Percentiles rank a stretch among this genome's conserved stretches.
phyloP scores from a whole-genome alignment of 176 grass and related monocot species.

The Ananas comosus region DNA sequence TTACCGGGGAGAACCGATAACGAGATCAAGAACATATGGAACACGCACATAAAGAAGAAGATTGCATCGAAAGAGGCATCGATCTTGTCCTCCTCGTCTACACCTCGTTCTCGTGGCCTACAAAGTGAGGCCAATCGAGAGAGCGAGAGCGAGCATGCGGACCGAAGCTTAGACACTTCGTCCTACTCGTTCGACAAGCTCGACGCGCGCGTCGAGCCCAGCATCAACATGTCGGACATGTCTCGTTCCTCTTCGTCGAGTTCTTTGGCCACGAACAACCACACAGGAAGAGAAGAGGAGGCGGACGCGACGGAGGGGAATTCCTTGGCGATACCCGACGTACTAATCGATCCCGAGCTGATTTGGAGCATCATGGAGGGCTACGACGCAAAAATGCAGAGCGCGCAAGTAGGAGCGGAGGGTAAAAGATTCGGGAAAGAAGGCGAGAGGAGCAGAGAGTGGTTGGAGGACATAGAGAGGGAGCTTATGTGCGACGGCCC shows the following conservation, averaged over 20 bases:
- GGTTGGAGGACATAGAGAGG: slow-evolving; percentile 26
- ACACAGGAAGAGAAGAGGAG: background rate
- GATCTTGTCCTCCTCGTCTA: background rate
- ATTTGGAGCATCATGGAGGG: background rate
- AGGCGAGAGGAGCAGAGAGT: slow-evolving; percentile 1
- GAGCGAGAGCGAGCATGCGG: background rate
- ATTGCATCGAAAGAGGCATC: background rate
- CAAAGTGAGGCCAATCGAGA: background rate
- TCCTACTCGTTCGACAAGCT: slow-evolving; percentile 3
- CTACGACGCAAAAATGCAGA: background rate
- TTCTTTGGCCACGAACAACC: background rate
- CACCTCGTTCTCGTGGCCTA: background rate
- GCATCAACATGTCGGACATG: slow-evolving; percentile 11
- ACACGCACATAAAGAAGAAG: slow-evolving; percentile 35
- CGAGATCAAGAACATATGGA: slow-evolving; percentile 44
- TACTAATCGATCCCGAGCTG: slow-evolving; percentile 20
- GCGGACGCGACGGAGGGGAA: background rate
- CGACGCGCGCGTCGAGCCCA: slow-evolving; percentile 7
- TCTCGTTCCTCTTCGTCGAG: slow-evolving; percentile 14
- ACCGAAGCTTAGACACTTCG: background rate
- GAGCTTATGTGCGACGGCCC: slow-evolving; percentile 3
- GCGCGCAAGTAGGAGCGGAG: background rate
- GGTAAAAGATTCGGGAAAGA: background rate
- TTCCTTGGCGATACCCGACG: slow-evolving; percentile 16
- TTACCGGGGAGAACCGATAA: slow-evolving; percentile 39